Evolutionary conservation across 169 alveolate genomes (phyloP).

Genomic region (Plasmodium relictum): DNA sequence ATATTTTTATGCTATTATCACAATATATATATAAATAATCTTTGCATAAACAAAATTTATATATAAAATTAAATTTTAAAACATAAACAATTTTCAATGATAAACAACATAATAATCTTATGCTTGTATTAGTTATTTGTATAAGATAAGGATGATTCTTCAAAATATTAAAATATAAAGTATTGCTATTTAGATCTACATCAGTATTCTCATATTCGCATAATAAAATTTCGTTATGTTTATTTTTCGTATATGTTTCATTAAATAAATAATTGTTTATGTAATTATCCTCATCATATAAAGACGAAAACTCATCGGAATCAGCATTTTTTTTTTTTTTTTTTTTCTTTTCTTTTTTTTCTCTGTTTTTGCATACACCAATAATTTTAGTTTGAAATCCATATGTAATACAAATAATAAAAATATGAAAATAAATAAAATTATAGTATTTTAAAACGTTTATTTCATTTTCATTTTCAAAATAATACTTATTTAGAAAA

Average conservation of each 20-base stretch:
- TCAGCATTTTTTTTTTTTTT: slow-evolving; percentile 1
- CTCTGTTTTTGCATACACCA: slow-evolving; percentile 58
- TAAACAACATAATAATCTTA: slow-evolving; percentile 53
- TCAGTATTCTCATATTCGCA: slow-evolving; percentile 73
- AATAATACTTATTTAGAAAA: slow-evolving; percentile 62
- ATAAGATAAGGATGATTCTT: slow-evolving; percentile 49
- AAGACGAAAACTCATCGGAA: neutral
- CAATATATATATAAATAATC: slow-evolving; percentile 51
- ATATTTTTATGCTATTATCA: slow-evolving; percentile 28
- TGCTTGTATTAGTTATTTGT: slow-evolving; percentile 26
- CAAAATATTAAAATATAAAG: slow-evolving; percentile 24
- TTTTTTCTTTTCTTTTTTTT: neutral
- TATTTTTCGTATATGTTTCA: neutral
- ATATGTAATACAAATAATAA: slow-evolving; percentile 53
- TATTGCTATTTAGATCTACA: slow-evolving; percentile 23
- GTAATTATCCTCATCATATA: neutral
- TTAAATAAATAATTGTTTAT: neutral
- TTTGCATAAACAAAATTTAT: slow-evolving; percentile 18
- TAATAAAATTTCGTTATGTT: slow-evolving; percentile 22
- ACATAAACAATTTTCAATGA: slow-evolving; percentile 32
- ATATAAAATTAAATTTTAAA: slow-evolving; percentile 10
- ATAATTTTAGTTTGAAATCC: slow-evolving; percentile 56
- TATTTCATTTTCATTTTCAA: slow-evolving; percentile 58
- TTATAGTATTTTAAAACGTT: slow-evolving; percentile 70
- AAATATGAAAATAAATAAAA: slow-evolving; percentile 68